Percentiles rank a stretch among this genome's conserved stretches.
phyloP scores from a whole-genome alignment of 352 stramenopile genomes.

The Globisporangium middletonii region DNA sequence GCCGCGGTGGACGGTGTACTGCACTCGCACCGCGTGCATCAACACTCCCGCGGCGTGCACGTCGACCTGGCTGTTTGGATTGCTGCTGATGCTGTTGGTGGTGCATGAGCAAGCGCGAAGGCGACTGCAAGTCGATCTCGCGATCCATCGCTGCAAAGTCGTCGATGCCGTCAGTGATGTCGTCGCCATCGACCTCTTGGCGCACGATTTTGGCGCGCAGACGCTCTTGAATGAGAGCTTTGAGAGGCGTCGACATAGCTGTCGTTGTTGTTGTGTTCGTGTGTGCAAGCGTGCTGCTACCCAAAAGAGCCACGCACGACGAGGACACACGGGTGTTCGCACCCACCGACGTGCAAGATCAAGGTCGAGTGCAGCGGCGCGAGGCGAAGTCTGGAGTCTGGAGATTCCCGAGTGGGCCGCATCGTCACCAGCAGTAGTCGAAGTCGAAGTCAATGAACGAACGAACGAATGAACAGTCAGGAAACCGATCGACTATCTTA shows the following conservation, averaged over 20 bases:
- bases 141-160: constrained; percentile 2
- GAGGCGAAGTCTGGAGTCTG: no score
- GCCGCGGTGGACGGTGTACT: no score
- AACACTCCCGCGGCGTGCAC: background rate
- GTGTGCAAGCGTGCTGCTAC: background rate
- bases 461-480: no score
- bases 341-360: no score
- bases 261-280: background rate
- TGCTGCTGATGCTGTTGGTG: constrained; percentile 1
- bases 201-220: constrained; percentile 63
- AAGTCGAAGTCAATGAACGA: no score
- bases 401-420: no score
- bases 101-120: background rate
- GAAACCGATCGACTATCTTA: no score
- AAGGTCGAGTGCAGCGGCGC: no score
- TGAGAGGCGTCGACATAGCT: constrained; percentile 53
- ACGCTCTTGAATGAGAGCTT: constrained; percentile 69
- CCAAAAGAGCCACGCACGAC: no score
- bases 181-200: constrained; percentile 19
- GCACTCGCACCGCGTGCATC: background rate
- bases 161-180: constrained; percentile 1
- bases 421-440: no score
- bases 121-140: background rate
- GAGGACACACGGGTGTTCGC: no score
- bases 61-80: background rate